phyloP scores from a whole-genome alignment of 73 alveolate genomes.

The Tetrahymena thermophila region DNA sequence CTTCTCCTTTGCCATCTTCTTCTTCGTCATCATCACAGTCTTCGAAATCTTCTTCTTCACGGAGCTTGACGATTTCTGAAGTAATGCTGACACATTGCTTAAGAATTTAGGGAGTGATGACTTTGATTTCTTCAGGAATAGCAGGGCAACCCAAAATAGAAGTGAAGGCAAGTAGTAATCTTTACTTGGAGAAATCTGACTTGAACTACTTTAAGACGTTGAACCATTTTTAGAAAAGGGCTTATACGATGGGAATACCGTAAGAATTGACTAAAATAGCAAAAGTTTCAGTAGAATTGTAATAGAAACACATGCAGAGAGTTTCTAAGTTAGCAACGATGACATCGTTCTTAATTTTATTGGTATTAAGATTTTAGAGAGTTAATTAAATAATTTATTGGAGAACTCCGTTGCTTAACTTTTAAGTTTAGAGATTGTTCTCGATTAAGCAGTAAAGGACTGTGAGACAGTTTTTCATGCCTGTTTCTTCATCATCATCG shows the following conservation, averaged over 20 bases:
- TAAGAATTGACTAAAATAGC: not conserved
- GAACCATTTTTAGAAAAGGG: not conserved
- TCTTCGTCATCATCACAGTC: not conserved
- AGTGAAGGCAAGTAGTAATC: not conserved
- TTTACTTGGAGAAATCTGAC: not conserved
- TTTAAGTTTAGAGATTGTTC: conserved; percentile 38
- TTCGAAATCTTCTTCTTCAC: not conserved
- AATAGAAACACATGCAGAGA: conserved; percentile 59
- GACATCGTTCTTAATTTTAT: conserved; percentile 26
- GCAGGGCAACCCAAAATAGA: not conserved
- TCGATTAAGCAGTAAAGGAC: conserved; percentile 51
- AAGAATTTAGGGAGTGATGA: not conserved
- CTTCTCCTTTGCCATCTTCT: not conserved
- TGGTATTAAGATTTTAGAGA: conserved; percentile 19
- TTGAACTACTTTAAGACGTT: not conserved
- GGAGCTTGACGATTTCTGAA: not conserved
- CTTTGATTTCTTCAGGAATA: not conserved
- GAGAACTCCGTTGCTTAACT: conserved; percentile 31
- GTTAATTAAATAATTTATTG: conserved; percentile 32
- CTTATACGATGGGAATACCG: not conserved
- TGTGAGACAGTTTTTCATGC: conserved; percentile 35
- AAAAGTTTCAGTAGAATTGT: conserved; percentile 47
- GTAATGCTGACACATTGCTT: not conserved
- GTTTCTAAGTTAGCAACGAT: conserved; percentile 47
- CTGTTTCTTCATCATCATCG: conserved; percentile 47